Conservation (phyloP, 202 grass and related monocot species). For the Schoenoplectus tabernaemontani region DNA sequence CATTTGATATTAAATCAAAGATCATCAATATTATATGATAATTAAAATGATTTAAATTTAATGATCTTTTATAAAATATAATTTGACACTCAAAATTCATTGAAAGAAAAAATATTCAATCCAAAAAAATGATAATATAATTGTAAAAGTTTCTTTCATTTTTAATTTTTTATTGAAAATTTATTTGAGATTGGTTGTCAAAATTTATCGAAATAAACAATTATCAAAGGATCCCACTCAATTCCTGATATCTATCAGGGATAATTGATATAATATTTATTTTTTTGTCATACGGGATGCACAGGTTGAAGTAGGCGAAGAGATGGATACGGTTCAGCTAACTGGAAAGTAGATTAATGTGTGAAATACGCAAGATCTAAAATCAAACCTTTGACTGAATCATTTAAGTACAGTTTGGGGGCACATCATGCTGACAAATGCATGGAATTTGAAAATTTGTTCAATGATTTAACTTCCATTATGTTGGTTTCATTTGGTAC, state of each 20-base stretch:
- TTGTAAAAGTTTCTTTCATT: too few species aligned
- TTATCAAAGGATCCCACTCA: too few species aligned
- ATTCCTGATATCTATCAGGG: not conserved
- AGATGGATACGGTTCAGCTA: conserved; percentile 13
- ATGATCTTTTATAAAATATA: too few species aligned
- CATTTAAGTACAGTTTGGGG: not conserved
- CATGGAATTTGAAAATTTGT: not conserved
- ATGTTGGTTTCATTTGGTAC: too few species aligned
- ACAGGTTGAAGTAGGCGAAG: conserved; percentile 14
- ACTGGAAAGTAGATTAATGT: not conserved
- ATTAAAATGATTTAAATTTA: too few species aligned
- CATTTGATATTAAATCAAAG: too few species aligned
- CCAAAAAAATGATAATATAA: too few species aligned
- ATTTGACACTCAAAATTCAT: too few species aligned
- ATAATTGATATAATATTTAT: not conserved
- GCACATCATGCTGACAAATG: conserved; percentile 7
- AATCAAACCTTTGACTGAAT: conserved; percentile 8
- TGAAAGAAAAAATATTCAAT: too few species aligned
- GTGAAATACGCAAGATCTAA: conserved; percentile 14
- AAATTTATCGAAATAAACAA: too few species aligned
- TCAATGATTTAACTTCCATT: not conserved
- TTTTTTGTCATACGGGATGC: not conserved
- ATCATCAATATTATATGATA: too few species aligned
- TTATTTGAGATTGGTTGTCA: too few species aligned
- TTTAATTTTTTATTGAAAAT: not conserved